These are phyloP conservation scores for Aechmea fasciata DNA, from an alignment of 176 grass and related monocot genomes.

Conservation along the genomic window DNA sequence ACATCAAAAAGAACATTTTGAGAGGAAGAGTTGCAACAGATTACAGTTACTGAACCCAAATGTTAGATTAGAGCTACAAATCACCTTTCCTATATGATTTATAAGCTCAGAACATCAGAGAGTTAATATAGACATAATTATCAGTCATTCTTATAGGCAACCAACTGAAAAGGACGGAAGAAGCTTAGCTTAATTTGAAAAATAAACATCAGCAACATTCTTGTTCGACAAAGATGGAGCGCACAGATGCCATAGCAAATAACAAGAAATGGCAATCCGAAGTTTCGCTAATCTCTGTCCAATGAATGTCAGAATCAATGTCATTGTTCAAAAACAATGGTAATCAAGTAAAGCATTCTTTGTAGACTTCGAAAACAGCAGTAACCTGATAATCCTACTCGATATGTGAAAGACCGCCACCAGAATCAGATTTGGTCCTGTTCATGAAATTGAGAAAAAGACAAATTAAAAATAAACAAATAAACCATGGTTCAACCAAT, in stretches of 20 bases:
- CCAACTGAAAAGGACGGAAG: no score
- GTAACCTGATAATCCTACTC: constrained; percentile 48
- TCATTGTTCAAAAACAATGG: neutral
- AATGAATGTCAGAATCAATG: no score
- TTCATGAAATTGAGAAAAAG: constrained; percentile 6
- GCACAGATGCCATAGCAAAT: neutral
- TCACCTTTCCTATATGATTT: no score
- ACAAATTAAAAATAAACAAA: neutral
- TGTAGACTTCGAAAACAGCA: neutral
- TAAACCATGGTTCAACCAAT: neutral
- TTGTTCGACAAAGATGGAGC: neutral
- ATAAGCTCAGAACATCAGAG: no score
- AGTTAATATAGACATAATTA: no score
- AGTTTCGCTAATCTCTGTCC: neutral
- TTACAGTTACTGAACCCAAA: neutral
- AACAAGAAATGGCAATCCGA: no score
- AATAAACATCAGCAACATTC: neutral
- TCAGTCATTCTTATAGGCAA: no score
- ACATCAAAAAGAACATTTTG: neutral
- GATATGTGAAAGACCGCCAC: constrained; percentile 56
- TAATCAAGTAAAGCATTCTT: neutral
- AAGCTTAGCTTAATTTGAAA: neutral
- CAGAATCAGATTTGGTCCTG: constrained; percentile 62
- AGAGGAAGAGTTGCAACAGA: neutral
- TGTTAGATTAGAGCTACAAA: no score